Evolutionary conservation across 768 basidiomycete species (phyloP), one percentile per base, ranked within the genome.

Genomic region (Phallus indusiatus): DNA sequence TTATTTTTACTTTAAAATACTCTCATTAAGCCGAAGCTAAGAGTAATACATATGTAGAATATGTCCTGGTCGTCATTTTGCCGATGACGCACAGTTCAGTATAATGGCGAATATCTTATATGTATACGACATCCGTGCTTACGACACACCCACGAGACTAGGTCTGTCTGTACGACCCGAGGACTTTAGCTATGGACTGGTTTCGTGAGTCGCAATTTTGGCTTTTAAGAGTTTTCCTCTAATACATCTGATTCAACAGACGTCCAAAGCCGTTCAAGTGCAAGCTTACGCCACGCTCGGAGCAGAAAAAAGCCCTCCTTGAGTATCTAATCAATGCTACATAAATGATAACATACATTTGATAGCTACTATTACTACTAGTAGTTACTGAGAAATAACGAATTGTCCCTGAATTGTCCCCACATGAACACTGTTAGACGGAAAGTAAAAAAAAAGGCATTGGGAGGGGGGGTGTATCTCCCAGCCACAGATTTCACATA

Each of bases 71-170:
- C 61, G 65, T 21, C 65, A 71, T 55, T 60, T 74, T 18, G 73
- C 73, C 0, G 70, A 72, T 54, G 62, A 69, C 14, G 66, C 69
- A 16, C 48, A 74, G 34, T 74, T 73, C 58, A 71, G 74, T 35
- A 63, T 65, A 33, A 67, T 72, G 22, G 73, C 73, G 17, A 59
- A 63, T 34, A 55, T 69, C 5, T 64, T 75, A 42, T 68, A 33
- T 21, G 24, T 21, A 12, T 54, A 8, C 12, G 48, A 47, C 22
- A 47, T 56, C 20, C 1, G 5, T 28, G 22, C 28, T 16, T 42
- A 20, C 9, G 24, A 22, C 9, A 47, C 46, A n/a, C 14, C n/a
- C 14, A 22, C 46, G 11, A 46, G 55, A 22, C 12, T 4, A 16
- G 42, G 47, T n/a, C 20, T 47, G 6, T 21, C 46, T 9, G 22